Percentiles rank a stretch among this genome's conserved stretches.
Evolutionary conservation across 1,139 yeast genomes (phyloP).

Genomic region (Casaregolazyma lundiana): DNA sequence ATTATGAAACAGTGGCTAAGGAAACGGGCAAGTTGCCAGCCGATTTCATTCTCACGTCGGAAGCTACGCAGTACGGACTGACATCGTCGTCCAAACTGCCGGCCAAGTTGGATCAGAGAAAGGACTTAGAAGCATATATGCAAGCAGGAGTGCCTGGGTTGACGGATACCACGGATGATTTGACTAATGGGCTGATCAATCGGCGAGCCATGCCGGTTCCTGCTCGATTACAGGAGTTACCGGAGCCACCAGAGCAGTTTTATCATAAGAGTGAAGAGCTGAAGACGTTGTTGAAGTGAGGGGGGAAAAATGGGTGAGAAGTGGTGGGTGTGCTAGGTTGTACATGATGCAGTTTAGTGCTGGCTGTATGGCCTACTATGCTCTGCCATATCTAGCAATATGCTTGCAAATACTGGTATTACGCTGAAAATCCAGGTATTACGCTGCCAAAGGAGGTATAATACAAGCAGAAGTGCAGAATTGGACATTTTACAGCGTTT

Average conservation of each 20-base stretch:
- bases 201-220: conserved; percentile 10
- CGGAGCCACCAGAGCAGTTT: conserved; percentile 7
- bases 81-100: not conserved
- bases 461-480: no score
- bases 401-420: no score
- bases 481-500: no score
- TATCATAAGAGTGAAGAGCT: conserved; percentile 7
- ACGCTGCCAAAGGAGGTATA: no score
- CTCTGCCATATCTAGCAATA: no score
- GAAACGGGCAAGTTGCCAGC: conserved; percentile 7
- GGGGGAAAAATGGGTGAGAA: not conserved
- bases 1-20: conserved; percentile 48
- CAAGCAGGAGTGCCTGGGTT: conserved; percentile 10
- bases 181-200: conserved; percentile 6
- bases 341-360: no score
- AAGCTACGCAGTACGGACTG: conserved; percentile 6
- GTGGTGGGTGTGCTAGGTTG: no score
- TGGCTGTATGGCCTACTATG: no score
- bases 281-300: conserved; percentile 1
- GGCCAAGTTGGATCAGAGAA: conserved; percentile 6
- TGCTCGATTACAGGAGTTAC: conserved; percentile 1
- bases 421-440: no score
- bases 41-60: conserved; percentile 10
- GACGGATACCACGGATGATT: conserved; percentile 5
- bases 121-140: conserved; percentile 6